These are phyloP conservation scores for Podaxis sp. DNA, from an alignment of 768 basidiomycete genomes.

Conservation along the genomic window DNA sequence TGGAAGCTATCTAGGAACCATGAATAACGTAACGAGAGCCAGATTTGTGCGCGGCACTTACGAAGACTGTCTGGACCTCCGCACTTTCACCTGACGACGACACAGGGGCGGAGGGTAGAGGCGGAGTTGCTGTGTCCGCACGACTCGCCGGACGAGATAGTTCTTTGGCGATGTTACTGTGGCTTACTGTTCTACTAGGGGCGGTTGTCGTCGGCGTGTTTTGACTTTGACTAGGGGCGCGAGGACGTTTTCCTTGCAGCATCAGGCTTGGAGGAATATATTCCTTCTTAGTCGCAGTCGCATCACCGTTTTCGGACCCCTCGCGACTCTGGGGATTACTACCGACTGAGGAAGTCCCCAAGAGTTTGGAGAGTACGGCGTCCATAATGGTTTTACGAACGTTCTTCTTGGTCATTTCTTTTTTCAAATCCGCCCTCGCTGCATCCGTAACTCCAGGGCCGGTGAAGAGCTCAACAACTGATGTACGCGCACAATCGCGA, in stretches of 20 bases:
- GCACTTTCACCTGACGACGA: slow-evolving; percentile 32
- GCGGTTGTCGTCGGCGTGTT: slow-evolving; percentile 36
- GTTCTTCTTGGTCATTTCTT: slow-evolving; percentile 80
- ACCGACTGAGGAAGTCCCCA: slow-evolving; percentile 42
- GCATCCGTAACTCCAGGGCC: slow-evolving; percentile 79
- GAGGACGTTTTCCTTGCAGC: slow-evolving; percentile 52
- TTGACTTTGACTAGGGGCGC: slow-evolving; percentile 35
- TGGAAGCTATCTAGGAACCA: slow-evolving; percentile 71
- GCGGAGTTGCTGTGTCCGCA: slow-evolving; percentile 45
- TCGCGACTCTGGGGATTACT: slow-evolving; percentile 50
- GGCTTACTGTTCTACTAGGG: slow-evolving; percentile 39
- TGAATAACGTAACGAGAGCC: not conserved
- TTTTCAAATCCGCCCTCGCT: slow-evolving; percentile 92
- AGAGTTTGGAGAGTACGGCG: slow-evolving; percentile 65
- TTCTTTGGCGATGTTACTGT: slow-evolving; percentile 33
- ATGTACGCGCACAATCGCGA: slow-evolving; percentile 78
- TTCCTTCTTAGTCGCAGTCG: slow-evolving; percentile 41
- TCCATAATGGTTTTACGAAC: slow-evolving; percentile 90
- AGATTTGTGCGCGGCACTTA: slow-evolving; percentile 33
- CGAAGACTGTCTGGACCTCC: slow-evolving; percentile 67
- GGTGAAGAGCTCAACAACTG: slow-evolving; percentile 83
- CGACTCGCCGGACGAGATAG: slow-evolving; percentile 60
- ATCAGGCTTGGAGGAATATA: slow-evolving; percentile 77
- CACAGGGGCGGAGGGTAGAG: slow-evolving; percentile 32
- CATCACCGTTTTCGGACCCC: slow-evolving; percentile 60